Base-by-base conservation (phyloP, 108 stramenopile species). In the Nitzschia sp. region DNA sequence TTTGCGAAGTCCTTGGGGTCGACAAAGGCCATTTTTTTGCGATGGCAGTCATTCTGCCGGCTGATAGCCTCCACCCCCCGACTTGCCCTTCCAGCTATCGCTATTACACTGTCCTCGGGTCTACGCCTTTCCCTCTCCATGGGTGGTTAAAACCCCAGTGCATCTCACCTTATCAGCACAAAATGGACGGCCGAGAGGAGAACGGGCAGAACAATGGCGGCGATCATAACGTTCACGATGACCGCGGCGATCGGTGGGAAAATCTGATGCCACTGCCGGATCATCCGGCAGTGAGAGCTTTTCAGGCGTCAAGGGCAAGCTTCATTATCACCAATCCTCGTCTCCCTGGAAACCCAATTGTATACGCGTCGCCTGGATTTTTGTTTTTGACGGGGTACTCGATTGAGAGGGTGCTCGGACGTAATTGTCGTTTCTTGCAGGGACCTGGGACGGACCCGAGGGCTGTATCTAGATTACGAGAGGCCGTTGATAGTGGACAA, bases 351-450 rank as follows among this genome's bases (percentile, higher is more conserved):
- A 79, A 79, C 59, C 78, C 78, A 11, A 73, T 79, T 54, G 51
- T 79, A 27, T 79, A 59, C 46, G 81, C 81, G 5, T 48, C 46
- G 17, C 74, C 75, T 34, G 78, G 72, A 26, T 94, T 94, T 72
- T 63, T 90, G 33, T 54, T 67, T 19, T 70, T 96, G 63, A 91
- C 95, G 1, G 95, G 95, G 6, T 96, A 94, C 72, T 57, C 82
- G 25, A 49, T 76, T 9, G 54, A 66, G 26, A 79, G 88, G 38
- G 84, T 96, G 27, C 59, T 94, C 36, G 93, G 92, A 13, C 66
- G 88, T 21, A 94, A 96, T 72, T 96, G 93, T 70, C 82, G 91
- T 56, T 91, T 96, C 58, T 56, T 91, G 59, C 90, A 91, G 71
- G 90, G 90, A 4, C 79, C 82, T 21, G 76, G 71, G 46, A 94